Base-by-base conservation (phyloP, 495 filamentous ascomycete species). In the Aspergillus saccharolyticus region DNA sequence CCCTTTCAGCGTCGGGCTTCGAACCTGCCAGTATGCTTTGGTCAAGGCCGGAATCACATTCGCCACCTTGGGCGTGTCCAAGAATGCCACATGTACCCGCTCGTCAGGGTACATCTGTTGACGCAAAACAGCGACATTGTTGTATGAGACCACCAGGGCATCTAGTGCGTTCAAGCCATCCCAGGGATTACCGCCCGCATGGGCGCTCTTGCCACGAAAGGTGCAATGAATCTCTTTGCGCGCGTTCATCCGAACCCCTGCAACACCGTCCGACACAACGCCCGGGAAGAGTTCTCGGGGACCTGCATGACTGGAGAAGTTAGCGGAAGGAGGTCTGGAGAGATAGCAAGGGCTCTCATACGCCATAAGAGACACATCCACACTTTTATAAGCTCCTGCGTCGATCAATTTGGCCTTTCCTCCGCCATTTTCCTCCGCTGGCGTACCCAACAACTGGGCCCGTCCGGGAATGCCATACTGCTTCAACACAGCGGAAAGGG, bases 341-440 rank as follows among this genome's bases (percentile, higher is more conserved):
- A 16, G 16, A 42, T 21, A 24, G 3, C 14, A 44, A 4, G 14
- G 42, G 17, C 22, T 1, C 12, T 59, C 70, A 66, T 84, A 86
- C 43, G 83, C 80, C 69, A 89, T 85, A 33, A 89, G 71, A 18
- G 74, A 83, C 55, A 88, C 78, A 63, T 88, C 84, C n/a, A 86
- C 83, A 16, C 75, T 75, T 30, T 78, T 70, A 66, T 86, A 89
- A 4, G 85, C 87, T 0, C 84, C 85, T 0, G 75, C 79, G 17
- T 86, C 65, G 25, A 89, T 74, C 8, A 89, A 74, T 44, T 79
- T 80, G 54, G 84, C 84, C 65, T 90, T 89, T 20, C 86, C 87
- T 8, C 85, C 85, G 12, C 85, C 84, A 17, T 80, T 82, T 72
- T 89, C 86, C 67, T 90, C 87, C 0, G 83, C 87, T 0, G 87